Evolutionary conservation across 2,329 filamentous ascomycete species (phyloP), one percentile per base, ranked within the genome.

Genomic region (Alternaria dauci): DNA sequence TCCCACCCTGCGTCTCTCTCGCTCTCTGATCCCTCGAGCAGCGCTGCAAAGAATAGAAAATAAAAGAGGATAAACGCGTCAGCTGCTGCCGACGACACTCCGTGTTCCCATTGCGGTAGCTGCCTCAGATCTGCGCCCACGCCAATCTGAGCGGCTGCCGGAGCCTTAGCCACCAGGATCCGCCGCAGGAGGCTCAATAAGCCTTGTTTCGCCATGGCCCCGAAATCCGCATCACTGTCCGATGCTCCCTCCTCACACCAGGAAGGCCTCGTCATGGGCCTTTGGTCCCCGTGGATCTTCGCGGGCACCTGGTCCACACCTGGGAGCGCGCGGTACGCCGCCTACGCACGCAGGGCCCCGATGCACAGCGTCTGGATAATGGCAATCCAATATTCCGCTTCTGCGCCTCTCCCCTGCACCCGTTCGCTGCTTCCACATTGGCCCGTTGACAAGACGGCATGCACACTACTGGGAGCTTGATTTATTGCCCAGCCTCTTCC

Each of bases 51-150:
- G n/a, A 34, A 41, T 46, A 38, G 28, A n/a, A 28, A 32, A 23
- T 23, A 43, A 47, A 46, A 32, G 52, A 58, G 46, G 46, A 38
- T 38, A 25, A 36, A 51, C 55, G 55, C 55, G 55, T 58, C 55
- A 58, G 55, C 55, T 58, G 18, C 43, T 28, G 36, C 26, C 34
- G 26, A n/a, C 46, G 23, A 50, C 30, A 8, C 30, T 38, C 46
- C 46, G 44, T 42, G 39, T 41, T 53, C 51, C 26, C 32, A 53
- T 39, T 30, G 32, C 28, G 44, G 44, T 50, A 51, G 56, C 56
- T 59, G 51, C 51, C 43, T 48, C 56, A 36, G 51, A 48, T 55
- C 34, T 48, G 51, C 43, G 30, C 34, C 44, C 34, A 52, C 36
- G 56, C 56, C 56, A 25, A 52, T 52, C 34, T 52, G 34, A 41